Evolutionary conservation across 1,284 basidiomycete species (phyloP), one percentile per base, ranked within the genome.

Genomic region (Chalciporus sp.): DNA sequence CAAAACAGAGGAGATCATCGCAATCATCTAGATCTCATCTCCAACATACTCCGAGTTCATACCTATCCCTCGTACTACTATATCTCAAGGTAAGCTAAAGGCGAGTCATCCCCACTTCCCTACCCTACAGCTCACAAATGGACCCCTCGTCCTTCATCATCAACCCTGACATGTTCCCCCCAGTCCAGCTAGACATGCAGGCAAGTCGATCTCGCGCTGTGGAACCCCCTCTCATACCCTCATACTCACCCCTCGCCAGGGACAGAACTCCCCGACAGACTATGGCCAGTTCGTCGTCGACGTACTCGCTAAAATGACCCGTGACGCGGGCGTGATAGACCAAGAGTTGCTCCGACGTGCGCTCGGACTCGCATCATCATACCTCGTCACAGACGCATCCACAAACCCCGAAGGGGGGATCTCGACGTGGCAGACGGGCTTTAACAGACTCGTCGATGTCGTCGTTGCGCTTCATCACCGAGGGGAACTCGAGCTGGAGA

Each of bases 331-430:
- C 7, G 60, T 70, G 4, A 77, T 90, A 31, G 82, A 89, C 71
- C 88, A 91, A 68, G 65, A 64, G n/a, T 64, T 80, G 27, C 74
- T 92, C 29, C 81, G 86, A 51, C 79, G 79, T 33, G 86, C 82
- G 59, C 74, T 92, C 44, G 78, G 76, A 6, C 79, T 91, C 29
- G 79, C 89, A 9, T 86, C 89, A 1, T 89, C 89, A 7, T 91
- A 85, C 66, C 80, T 92, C 42, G 67, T 91, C 56, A 83, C 88
- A 12, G 89, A 92, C 69, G 79, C 78, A 2, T 85, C 83, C 52
- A 89, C 80, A 61, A 82, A 85, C 62, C 74, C 81, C 1, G 78
- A 80, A 42, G 61, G 66, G 8, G 86, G 88, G 2, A 68, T 85
- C 26, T 60, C 64, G 12, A 80, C 81, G 11, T 92, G 89, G 89